Base-by-base conservation (phyloP, 352 stramenopile genomes). In the Phytophthora vignae region DNA sequence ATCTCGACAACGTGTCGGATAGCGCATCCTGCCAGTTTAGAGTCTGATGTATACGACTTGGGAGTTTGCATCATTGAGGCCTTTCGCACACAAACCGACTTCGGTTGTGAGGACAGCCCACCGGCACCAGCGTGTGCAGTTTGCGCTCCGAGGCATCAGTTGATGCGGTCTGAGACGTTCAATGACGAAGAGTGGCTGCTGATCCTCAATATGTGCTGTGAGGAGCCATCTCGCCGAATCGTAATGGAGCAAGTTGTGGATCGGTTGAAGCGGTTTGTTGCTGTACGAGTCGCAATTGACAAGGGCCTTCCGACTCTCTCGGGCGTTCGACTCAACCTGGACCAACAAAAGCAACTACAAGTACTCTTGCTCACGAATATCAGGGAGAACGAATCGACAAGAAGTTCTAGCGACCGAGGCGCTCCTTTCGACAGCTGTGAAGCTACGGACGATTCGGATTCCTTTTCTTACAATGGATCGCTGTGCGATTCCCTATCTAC, bases 121-220 rank as follows among this genome's bases (percentile, higher is more conserved):
- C 10, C 15, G 42, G 4, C 25, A 11, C 10, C 44, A 33, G 11
- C 17, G 8, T 57, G 27, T 40, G 27, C 27, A 11, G 15, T 42
- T 42, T 57, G 52, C 15, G 11, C 52, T 6, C 15, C 15, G 8
- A 25, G 14, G 14, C n/a, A 10, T 4, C 22, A 57, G 11, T 40
- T 14, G 19, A 11, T 11, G 3, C 4, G 22, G 31, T 49, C 60
- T 15, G 31, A 56, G n/a, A 8, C 14, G 10, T 53, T 67, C 17
- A 67, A 21, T 54, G 25, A 53, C 15, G 36, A 54, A 22, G 29
- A 60, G 22, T 67, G 60, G 60, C 3, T 54, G 44, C 27, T 67
- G 36, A 38, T 67, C 19, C 52, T n/a, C 4, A 49, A 42, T 33
- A 67, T 67, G 60, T 67, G 60, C 33, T 59, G 22, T 21, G n/a